These are phyloP conservation scores for Hansenula anomala DNA, from an alignment of 1,139 yeast genomes.

Conservation along the genomic window DNA sequence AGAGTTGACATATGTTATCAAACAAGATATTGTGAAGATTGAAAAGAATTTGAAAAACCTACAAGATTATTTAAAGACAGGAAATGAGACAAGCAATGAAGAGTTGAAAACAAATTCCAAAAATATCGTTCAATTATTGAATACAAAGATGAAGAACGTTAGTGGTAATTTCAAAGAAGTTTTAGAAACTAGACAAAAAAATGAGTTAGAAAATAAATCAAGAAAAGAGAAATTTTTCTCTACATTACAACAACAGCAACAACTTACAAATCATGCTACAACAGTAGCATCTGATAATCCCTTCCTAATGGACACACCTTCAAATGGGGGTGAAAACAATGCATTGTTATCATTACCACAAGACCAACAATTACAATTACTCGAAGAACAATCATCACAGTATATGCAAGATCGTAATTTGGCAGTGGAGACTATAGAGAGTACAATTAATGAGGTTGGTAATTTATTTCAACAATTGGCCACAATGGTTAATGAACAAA, in stretches of 20 bases:
- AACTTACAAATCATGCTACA: constrained; percentile 7
- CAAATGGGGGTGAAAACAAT: constrained; percentile 8
- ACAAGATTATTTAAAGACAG: constrained; percentile 47
- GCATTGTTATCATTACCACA: constrained; percentile 48
- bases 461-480: constrained; percentile 91
- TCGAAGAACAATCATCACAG: constrained; percentile 67
- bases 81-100: constrained; percentile 31
- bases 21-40: constrained; percentile 85
- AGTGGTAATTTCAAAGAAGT: constrained; percentile 90
- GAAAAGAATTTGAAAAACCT: constrained; percentile 72
- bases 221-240: constrained; percentile 82
- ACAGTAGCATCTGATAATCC: constrained; percentile 32
- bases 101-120: constrained; percentile 56
- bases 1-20: constrained; percentile 86
- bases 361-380: constrained; percentile 65
- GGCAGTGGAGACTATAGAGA: constrained; percentile 94
- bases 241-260: constrained; percentile 29
- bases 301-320: constrained; percentile 26
- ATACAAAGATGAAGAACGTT: constrained; percentile 85
- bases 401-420: constrained; percentile 80
- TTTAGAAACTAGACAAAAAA: constrained; percentile 78
- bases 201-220: constrained; percentile 74
- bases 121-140: constrained; percentile 81
- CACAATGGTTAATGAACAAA: constrained; percentile 96
- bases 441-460: constrained; percentile 95